These are phyloP conservation scores for Metschnikowia similis DNA, from an alignment of 805 yeast species.

Conservation along the genomic window DNA sequence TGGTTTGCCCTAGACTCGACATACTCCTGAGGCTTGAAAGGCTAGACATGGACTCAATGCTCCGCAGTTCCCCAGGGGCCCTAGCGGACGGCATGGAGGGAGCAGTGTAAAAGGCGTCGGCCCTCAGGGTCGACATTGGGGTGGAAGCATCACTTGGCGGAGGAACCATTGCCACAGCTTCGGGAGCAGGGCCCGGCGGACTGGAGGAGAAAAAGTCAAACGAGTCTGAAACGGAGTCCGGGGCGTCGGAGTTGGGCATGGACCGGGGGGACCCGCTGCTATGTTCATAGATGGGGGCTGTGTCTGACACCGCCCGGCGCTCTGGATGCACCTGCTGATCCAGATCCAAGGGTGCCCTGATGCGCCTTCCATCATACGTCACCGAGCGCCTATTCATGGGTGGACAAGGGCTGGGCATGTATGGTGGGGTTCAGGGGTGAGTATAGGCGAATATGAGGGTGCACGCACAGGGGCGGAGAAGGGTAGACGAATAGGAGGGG, in stretches of 20 bases:
- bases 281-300: constrained; percentile 1
- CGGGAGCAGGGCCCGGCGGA: background rate
- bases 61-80: background rate
- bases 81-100: background rate
- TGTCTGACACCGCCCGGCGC: background rate
- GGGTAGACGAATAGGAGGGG: no score
- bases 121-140: background rate
- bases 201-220: constrained; percentile 8
- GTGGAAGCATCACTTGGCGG: background rate
- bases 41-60: background rate
- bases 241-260: background rate
- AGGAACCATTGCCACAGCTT: background rate
- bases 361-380: constrained; percentile 22
- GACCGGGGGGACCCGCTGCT: constrained; percentile 7
- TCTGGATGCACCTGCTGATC: background rate
- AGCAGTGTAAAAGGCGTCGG: background rate
- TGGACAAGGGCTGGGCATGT: background rate
- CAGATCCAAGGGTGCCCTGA: constrained; percentile 13
- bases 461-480: background rate
- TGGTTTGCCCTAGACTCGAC: background rate
- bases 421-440: no score
- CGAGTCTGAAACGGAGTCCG: constrained; percentile 5
- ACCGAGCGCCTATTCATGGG: constrained; percentile 14
- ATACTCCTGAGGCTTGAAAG: background rate
- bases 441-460: background rate